Evolutionary conservation across 192 early-diverging fungal species (phyloP), one percentile per base, ranked within the genome.

Genomic region (Backusella tuberculispora): DNA sequence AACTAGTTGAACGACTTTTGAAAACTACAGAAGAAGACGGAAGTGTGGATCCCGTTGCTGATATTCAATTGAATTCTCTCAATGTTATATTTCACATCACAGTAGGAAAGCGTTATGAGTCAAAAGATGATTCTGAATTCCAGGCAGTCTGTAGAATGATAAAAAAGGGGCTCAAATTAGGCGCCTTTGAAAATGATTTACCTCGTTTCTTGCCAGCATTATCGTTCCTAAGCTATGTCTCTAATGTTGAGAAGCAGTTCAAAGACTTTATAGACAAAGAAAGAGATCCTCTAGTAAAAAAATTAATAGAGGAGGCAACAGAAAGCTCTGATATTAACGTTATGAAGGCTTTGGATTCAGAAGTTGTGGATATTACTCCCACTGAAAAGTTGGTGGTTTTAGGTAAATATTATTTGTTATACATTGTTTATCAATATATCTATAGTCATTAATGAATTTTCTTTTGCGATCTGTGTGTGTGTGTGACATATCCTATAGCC

Each of bases 41-140:
- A 6, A 53, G 34, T 14, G 70, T 72, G 12, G n/a, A 50, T 60
- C 70, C 70, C 10, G 6, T 21, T 5, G 12, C 37, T 21, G 17
- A 53, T 14, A 6, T 60, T 19, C 15, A 17, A 6, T 13, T 72
- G 29, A 38, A 9, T 8, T 42, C 70, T 15, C 13, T 56, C 9
- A 72, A 72, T 60, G 48, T 72, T 14, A 72, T 72, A 1, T 37
- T 40, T 15, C 37, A 24, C 45, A 21, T 44, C 7, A 24, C 26
- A 5, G 21, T 72, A 13, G 42, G 66, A 12, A 68, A 42, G 13
- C n/a, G 66, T 5, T 68, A 44, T 8, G 21, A 26, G 1, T 45
- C 41, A 12, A 42, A 44, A 12, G 42, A 68, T 2, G 41, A 68
- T 19, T 8, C 66, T 44, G 41, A 24, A 4, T 68, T 68, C n/a